phyloP scores from a whole-genome alignment of 2,329 filamentous ascomycete genomes.

The Rutstroemia sp. region DNA sequence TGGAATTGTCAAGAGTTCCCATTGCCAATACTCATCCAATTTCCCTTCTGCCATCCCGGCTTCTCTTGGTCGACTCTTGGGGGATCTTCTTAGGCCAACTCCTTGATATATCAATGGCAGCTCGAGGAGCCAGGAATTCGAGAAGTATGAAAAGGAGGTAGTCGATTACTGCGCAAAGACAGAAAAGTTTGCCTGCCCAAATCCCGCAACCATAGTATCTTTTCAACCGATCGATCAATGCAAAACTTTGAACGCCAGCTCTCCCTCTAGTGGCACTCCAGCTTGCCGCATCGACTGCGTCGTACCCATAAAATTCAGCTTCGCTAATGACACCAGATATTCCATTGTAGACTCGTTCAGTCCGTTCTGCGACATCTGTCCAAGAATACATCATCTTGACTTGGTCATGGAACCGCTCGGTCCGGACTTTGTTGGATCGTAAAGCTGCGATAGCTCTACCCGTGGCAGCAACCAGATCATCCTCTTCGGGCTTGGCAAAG shows the following conservation, averaged over 20 bases:
- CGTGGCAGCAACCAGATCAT: conserved; percentile 85
- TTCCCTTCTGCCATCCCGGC: neutral
- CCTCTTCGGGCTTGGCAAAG: conserved; percentile 93
- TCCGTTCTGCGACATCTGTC: conserved; percentile 89
- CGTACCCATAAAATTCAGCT: conserved; percentile 81
- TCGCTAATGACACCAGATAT: conserved; percentile 82
- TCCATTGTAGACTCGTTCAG: conserved; percentile 90
- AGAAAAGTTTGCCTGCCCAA: conserved; percentile 97
- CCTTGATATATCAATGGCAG: conserved; percentile 79
- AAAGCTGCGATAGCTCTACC: conserved; percentile 82
- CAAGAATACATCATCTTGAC: conserved; percentile 99
- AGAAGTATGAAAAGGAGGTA: conserved; percentile 85
- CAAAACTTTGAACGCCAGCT: conserved; percentile 72
- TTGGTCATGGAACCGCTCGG: conserved; percentile 92
- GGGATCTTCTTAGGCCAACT: conserved; percentile 77
- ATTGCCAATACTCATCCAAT: neutral
- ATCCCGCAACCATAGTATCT: conserved; percentile 97
- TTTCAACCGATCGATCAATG: conserved; percentile 89
- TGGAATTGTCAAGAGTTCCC: neutral
- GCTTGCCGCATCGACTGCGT: conserved; percentile 50
- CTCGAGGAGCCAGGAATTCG: conserved; percentile 79
- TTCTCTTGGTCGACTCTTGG: conserved; percentile 2
- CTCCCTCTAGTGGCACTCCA: conserved; percentile 66
- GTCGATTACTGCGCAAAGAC: conserved; percentile 87
- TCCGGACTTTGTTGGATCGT: conserved; percentile 77